These are phyloP conservation scores for Dorcoceras hygrometricum DNA, from an alignment of 257 asterid genomes.

Conservation along the genomic window DNA sequence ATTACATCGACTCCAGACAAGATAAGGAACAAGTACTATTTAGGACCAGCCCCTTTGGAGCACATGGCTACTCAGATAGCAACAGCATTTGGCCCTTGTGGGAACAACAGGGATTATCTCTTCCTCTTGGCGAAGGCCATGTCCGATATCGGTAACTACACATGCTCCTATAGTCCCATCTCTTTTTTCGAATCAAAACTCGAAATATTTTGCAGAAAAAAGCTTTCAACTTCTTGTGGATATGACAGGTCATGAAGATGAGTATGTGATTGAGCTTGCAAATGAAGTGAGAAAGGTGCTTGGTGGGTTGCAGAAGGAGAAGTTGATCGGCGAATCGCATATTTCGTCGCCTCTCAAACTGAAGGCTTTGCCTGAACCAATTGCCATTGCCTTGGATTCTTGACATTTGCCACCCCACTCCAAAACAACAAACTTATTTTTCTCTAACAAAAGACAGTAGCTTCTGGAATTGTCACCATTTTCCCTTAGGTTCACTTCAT, in stretches of 20 bases:
- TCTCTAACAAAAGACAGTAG: conserved; percentile 20
- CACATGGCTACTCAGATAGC: conserved; percentile 91
- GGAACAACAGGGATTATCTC: conserved; percentile 84
- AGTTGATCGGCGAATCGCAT: conserved; percentile 29
- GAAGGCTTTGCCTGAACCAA: conserved; percentile 46
- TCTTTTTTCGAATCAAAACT: no score
- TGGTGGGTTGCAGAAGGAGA: conserved; percentile 42
- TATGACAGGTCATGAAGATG: conserved; percentile 70
- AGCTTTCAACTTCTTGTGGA: background rate
- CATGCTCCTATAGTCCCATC: background rate
- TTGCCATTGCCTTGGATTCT: conserved; percentile 48
- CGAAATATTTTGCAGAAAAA: no score
- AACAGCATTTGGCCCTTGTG: conserved; percentile 85
- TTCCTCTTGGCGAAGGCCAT: conserved; percentile 83
- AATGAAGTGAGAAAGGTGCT: conserved; percentile 80
- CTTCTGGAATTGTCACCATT: background rate
- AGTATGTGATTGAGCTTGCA: conserved; percentile 70
- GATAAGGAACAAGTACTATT: conserved; percentile 69
- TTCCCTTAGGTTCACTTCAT: background rate
- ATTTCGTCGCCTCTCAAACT: conserved; percentile 45
- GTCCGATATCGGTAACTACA: conserved; percentile 66
- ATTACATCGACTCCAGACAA: conserved; percentile 85
- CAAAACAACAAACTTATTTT: conserved; percentile 8
- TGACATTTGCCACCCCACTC: conserved; percentile 27
- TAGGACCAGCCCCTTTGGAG: conserved; percentile 92